A percentile compares a stretch with the other conserved stretches of the same genome.
Evolutionary conservation across 176 grass and related monocot genomes (phyloP).

Genomic region (Thinopyrum elongatum): DNA sequence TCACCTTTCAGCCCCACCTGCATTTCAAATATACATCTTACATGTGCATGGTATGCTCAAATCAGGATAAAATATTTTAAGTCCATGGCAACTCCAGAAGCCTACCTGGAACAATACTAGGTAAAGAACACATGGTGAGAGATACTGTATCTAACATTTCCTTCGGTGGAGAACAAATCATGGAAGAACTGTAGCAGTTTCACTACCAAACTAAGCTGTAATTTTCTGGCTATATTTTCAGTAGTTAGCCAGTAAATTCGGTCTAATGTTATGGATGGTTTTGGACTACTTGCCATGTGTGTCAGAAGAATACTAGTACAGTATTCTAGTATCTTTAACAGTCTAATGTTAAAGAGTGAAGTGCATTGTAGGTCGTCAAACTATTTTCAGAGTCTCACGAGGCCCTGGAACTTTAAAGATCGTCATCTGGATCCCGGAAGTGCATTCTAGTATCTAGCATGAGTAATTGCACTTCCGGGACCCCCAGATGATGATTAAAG

Average conservation of each 20-base stretch:
- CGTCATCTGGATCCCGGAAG: neutral
- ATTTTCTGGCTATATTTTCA: neutral
- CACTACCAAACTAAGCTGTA: neutral
- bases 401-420: neutral
- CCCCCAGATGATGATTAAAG: neutral
- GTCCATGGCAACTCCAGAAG: neutral
- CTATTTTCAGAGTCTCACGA: neutral
- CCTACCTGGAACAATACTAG: neutral
- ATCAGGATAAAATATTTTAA: neutral
- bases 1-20: conserved; percentile 91
- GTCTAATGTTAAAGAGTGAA: conserved; percentile 16
- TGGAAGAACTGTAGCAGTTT: neutral
- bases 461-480: neutral
- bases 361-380: conserved; percentile 6
- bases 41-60: neutral
- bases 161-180: neutral
- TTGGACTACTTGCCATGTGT: neutral
- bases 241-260: neutral
- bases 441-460: neutral
- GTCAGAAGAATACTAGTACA: neutral
- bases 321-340: neutral
- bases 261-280: neutral
- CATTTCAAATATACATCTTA: conserved; percentile 29
- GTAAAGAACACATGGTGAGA: neutral
- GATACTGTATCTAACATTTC: neutral